Base-by-base conservation (phyloP, 305 asterid genomes). In the Lippia alba region DNA sequence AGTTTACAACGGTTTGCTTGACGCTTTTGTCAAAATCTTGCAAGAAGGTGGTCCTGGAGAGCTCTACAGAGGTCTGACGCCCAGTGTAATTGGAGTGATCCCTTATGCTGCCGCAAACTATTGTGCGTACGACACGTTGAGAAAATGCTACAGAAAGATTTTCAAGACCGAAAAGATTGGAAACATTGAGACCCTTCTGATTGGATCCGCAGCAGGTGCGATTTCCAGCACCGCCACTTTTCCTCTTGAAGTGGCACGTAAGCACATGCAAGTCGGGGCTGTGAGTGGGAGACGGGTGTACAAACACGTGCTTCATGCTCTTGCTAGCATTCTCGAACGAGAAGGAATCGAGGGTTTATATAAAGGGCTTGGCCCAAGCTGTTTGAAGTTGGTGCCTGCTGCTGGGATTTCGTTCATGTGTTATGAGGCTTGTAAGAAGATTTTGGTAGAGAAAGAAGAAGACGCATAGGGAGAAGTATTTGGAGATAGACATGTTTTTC, bases 391-490 rank as follows among this genome's bases (percentile, higher is more conserved):
- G 70, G 97, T 94, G 30, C 98, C 99, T 18, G 99, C 97, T 16
- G 99, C 98, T 0, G 99, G 99, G 69, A 94, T 94, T 64, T 94
- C 99, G 45, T 91, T 94, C 74, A 94, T 91, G 98, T 94, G 99
- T 70, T 94, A 94, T 3, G 99, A 94, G 76, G 98, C 96, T 3
- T 90, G 96, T 85, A 91, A 94, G 90, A 83, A 74, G 81, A 89
- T 92, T 78, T 82, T 92, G 86, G 89, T 91, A 17, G 97, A 94
- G 85, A 74, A 80, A 55, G 91, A 87, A 54, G 86, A 85, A 4
- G 94, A 89, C 4, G 90, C 77, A 6, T 81, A 77, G 79, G 41
- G 55, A 51, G 12, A 51, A 51, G 24, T 6, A 15, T 15, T 16
- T 14, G 16, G 56, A 18, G 24, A 6, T 0, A 1, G 8, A 5